Conservation (phyloP, 2,329 filamentous ascomycete genomes). For the Stachybotrys chlorohalonatus region DNA sequence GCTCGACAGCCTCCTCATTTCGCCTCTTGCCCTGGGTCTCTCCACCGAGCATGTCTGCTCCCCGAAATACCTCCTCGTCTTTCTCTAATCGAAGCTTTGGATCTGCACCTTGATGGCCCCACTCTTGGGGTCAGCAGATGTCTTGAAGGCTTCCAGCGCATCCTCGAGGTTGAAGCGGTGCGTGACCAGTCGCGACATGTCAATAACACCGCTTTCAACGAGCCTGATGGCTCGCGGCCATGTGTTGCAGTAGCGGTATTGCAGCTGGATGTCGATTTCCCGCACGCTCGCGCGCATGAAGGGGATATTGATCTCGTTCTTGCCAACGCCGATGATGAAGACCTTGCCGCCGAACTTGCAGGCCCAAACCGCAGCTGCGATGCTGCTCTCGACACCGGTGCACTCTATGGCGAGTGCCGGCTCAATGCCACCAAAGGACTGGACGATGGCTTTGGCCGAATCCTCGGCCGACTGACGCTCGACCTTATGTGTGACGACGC, state of each 20-base stretch:
- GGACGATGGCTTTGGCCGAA: conserved; percentile 57
- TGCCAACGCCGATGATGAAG: conserved; percentile 92
- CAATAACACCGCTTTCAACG: conserved; percentile 74
- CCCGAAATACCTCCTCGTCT: background rate
- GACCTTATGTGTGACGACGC: conserved; percentile 73
- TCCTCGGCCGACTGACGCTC: conserved; percentile 59
- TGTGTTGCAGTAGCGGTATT: conserved; percentile 93
- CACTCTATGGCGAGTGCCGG: conserved; percentile 81
- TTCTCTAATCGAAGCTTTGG: conserved; percentile 51
- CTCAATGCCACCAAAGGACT: conserved; percentile 67
- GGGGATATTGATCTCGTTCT: conserved; percentile 89
- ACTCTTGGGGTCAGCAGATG: conserved; percentile 76
- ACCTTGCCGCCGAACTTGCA: conserved; percentile 95
- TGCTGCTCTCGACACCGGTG: conserved; percentile 87
- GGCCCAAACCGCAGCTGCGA: conserved; percentile 78
- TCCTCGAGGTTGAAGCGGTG: conserved; percentile 82
- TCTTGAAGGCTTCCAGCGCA: conserved; percentile 81
- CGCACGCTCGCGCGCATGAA: conserved; percentile 89
- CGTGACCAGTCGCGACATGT: conserved; percentile 75
- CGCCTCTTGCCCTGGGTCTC: too few species aligned
- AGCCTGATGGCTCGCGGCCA: conserved; percentile 91
- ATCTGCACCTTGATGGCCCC: conserved; percentile 98
- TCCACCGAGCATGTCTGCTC: background rate
- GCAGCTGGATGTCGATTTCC: conserved; percentile 92
- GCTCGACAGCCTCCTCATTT: too few species aligned